Base-by-base conservation (phyloP, 768 basidiomycete species). In the Suillus weaverae region DNA sequence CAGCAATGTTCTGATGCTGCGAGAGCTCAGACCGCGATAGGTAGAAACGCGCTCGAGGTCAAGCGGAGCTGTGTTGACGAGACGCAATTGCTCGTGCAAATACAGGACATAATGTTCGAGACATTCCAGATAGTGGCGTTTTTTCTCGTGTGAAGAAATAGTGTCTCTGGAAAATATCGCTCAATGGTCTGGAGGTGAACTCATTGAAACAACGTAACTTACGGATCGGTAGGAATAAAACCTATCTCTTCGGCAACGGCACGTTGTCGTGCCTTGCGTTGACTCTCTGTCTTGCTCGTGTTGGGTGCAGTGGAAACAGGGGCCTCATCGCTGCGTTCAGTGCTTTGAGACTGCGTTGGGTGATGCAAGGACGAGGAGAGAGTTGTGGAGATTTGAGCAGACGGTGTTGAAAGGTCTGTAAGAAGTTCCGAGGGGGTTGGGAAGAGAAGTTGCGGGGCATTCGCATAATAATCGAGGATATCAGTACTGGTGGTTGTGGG, bases 91-190 rank as follows among this genome's bases (percentile, higher is more conserved):
- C 35, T 89, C 81, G 66, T 89, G 88, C 13, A 91, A 78, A 69
- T 85, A 90, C 35, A 81, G 71, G 16, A 90, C 84, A 72, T 91
- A 92, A 64, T 88, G 84, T 68, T 92, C 90, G 8, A 92, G 75
- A 67, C 87, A 89, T 68, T 89, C 89, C 30, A 91, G 81, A 70
- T 91, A 91, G 69, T 87, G 83, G 3, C 90, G 78, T 69, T 91
- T 91, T 70, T 91, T 91, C 70, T 91, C 90, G 69, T 92, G 90
- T 7, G 89, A 90, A 3, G 90, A 88, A 62, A 92, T 90, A n/a
- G 81, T 81, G 60, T 91, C 90, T 1, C 88, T 89, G 62, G 16
- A 16, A 56, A 5, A 32, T 30, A 39, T 11, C 22, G 32, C 8
- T n/a, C 20, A 39, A 60, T 2, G 46, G 1, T 5, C 20, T n/a